Evolutionary conservation across 768 basidiomycete species (phyloP).

Genomic region (Solioccasus polychromus): DNA sequence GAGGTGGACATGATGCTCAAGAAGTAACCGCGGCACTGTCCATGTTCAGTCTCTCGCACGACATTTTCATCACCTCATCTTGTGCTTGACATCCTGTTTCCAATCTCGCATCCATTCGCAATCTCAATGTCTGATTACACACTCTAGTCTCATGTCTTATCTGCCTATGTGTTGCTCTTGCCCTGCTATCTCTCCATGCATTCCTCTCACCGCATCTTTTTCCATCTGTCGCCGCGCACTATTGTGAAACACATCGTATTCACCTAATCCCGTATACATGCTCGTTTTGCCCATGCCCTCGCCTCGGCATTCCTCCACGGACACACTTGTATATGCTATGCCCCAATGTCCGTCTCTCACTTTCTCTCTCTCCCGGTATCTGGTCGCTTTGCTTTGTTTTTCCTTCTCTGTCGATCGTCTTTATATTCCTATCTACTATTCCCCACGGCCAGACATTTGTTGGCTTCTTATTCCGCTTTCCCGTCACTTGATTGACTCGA

Average conservation of each 20-base stretch:
- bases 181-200: slow-evolving; percentile 38
- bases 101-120: slow-evolving; percentile 32
- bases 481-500: slow-evolving; percentile 21
- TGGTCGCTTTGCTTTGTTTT: slow-evolving; percentile 25
- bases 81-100: slow-evolving; percentile 38
- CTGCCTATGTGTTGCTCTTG: slow-evolving; percentile 35
- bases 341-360: slow-evolving; percentile 12
- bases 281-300: slow-evolving; percentile 31
- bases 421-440: slow-evolving; percentile 35
- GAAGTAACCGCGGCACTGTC: slow-evolving; percentile 23
- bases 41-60: slow-evolving; percentile 19
- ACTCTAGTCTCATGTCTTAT: slow-evolving; percentile 35
- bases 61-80: slow-evolving; percentile 23
- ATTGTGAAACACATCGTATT: slow-evolving; percentile 36
- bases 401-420: slow-evolving; percentile 19
- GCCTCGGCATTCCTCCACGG: slow-evolving; percentile 20
- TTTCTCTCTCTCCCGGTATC: slow-evolving; percentile 4
- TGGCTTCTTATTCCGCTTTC: slow-evolving; percentile 25
- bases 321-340: slow-evolving; percentile 29
- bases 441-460: slow-evolving; percentile 21
- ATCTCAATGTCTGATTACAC: slow-evolving; percentile 40
- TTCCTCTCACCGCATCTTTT: slow-evolving; percentile 21
- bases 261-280: slow-evolving; percentile 34
- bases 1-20: slow-evolving; percentile 30
- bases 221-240: slow-evolving; percentile 27